Base-by-base conservation (phyloP, 1,139 yeast genomes). In the Nakaseomyces uthaithaninus region DNA sequence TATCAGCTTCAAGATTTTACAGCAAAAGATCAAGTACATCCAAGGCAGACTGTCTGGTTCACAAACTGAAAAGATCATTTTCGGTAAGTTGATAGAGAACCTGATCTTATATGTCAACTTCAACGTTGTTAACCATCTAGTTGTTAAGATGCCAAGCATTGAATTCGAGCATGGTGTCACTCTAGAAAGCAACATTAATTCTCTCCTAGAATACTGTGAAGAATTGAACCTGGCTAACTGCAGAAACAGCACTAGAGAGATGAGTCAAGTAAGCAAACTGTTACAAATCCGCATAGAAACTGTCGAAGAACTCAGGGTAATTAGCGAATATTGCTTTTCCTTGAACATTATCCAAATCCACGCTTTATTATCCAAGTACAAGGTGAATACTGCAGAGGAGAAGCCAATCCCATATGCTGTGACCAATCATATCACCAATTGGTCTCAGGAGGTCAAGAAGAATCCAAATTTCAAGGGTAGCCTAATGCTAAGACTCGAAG, bases 261-360 rank as follows among this genome's bases (percentile, higher is more conserved):
- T 91, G 57, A 73, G 85, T 59, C 97, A 91, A 66, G 89, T 94
- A 20, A 89, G 95, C 37, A 91, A 91, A 66, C 69, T 91, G 46
- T 69, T 91, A 56, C 98, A 91, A 66, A 74, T 91, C 59, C 77
- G 94, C 63, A 87, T 87, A 67, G 79, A 81, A 50, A 81, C 94
- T 18, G 72, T 82, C 15, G 93, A 82, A 48, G 98, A 91, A 63
- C 82, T 89, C 56, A 91, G 82, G 52, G 83, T 91, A 44, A 81
- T 91, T 47, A 85, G 84, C 65, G 97, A 91, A 57, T 87, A 91
- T 51, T 91, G 98, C 68, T 86, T 87, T 71, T 81, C 91, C 7
- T 74, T 91, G 66, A 85, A 82, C 53, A 95, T 96, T 22, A 76
- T 82, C 22, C 98, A 91, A 68, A 79, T 91, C 49, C 97, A 91